phyloP scores from a whole-genome alignment of 352 stramenopile genomes.

The Phytophthora cajani region DNA sequence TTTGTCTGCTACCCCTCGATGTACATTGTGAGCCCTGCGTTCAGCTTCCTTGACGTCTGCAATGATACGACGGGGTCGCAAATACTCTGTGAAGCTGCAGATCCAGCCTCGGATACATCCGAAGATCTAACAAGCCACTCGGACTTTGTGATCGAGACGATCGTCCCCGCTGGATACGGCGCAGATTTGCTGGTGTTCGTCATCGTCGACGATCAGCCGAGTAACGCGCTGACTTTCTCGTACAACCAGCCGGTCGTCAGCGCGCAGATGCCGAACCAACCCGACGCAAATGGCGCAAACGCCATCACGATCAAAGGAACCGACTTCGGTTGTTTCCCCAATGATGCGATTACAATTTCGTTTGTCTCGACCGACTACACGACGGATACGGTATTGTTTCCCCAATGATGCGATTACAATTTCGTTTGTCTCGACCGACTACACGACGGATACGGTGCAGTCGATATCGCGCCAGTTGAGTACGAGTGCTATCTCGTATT shows the following conservation, averaged over 20 bases:
- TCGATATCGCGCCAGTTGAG: constrained; percentile 24
- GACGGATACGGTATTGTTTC: constrained; percentile 42
- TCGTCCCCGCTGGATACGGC: constrained; percentile 58
- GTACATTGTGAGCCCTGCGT: constrained; percentile 41
- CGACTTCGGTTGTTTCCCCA: constrained; percentile 75
- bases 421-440: constrained; percentile 33
- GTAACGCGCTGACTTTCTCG: constrained; percentile 57
- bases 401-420: constrained; percentile 64
- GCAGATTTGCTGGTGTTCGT: constrained; percentile 48
- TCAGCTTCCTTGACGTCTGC: constrained; percentile 45
- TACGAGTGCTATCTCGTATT: background rate
- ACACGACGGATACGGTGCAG: constrained; percentile 15
- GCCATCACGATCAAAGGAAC: constrained; percentile 65
- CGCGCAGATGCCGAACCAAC: constrained; percentile 71
- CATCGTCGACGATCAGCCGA: constrained; percentile 56
- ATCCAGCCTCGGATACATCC: constrained; percentile 1
- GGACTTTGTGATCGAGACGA: constrained; percentile 57
- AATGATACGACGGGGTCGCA: constrained; percentile 32
- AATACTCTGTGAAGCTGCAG: constrained; percentile 37
- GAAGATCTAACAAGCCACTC: constrained; percentile 53
- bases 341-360: constrained; percentile 57
- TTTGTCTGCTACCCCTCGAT: constrained; percentile 61
- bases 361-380: constrained; percentile 28
- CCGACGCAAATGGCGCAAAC: constrained; percentile 67
- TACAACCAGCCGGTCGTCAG: constrained; percentile 69